A percentile compares a stretch with the other conserved stretches of the same genome.
Conservation (phyloP, 768 basidiomycete species). For the Agrocybe pediades region DNA sequence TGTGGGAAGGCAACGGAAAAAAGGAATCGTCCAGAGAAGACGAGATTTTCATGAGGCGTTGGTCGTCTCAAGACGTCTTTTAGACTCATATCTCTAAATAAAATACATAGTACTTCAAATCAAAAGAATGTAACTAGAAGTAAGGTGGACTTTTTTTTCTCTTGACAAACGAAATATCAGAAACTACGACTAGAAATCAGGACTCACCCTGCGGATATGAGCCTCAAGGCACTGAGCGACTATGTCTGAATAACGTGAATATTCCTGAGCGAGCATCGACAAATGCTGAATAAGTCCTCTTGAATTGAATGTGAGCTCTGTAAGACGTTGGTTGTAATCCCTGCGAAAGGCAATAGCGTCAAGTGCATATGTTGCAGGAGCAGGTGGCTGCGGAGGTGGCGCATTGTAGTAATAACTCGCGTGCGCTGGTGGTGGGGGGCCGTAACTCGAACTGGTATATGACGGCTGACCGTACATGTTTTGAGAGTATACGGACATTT, state of each 20-base stretch:
- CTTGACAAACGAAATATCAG: slow-evolving; percentile 6
- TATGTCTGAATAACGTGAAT: slow-evolving; percentile 73
- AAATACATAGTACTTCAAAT: slow-evolving; percentile 29
- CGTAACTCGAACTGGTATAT: slow-evolving; percentile 49
- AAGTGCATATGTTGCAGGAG: slow-evolving; percentile 32
- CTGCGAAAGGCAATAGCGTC: slow-evolving; percentile 47
- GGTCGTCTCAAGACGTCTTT: slow-evolving; percentile 33
- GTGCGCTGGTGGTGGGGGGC: slow-evolving; percentile 36
- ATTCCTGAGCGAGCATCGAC: slow-evolving; percentile 91
- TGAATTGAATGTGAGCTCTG: slow-evolving; percentile 90
- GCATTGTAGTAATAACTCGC: slow-evolving; percentile 45
- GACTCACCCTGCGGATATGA: slow-evolving; percentile 90
- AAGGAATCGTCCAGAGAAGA: slow-evolving; percentile 21
- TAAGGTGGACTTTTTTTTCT: slow-evolving; percentile 26
- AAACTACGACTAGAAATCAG: slow-evolving; percentile 21
- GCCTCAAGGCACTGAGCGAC: slow-evolving; percentile 80
- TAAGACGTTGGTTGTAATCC: slow-evolving; percentile 74
- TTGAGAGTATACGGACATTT: slow-evolving; percentile 69
- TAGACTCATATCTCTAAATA: slow-evolving; percentile 35
- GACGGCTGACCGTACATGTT: slow-evolving; percentile 60
- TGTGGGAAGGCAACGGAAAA: slow-evolving; percentile 27
- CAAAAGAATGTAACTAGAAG: slow-evolving; percentile 26
- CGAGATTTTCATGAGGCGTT: slow-evolving; percentile 21
- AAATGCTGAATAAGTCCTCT: slow-evolving; percentile 91
- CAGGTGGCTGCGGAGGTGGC: slow-evolving; percentile 43